Evolutionary conservation across 2,329 filamentous ascomycete genomes (phyloP).

Genomic region (Diplodia seriata): DNA sequence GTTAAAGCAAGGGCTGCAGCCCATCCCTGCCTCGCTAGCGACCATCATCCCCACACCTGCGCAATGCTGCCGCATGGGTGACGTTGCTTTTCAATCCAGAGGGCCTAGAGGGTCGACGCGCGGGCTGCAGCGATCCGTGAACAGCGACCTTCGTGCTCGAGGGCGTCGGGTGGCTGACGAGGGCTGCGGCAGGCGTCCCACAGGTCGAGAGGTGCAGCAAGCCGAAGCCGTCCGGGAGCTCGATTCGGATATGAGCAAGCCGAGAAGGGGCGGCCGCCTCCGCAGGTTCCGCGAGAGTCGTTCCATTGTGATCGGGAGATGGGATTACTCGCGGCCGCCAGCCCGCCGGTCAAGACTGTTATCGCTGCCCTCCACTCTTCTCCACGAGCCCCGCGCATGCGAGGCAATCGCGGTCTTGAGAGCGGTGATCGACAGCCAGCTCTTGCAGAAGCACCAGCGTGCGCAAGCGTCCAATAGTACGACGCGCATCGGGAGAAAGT

Average conservation of each 20-base stretch:
- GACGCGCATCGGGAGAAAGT: constrained; percentile 10
- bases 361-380: constrained; percentile 8
- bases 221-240: constrained; percentile 5
- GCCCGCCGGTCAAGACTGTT: not conserved
- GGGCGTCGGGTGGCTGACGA: not conserved
- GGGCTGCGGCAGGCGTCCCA: constrained; percentile 12
- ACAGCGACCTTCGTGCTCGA: not conserved
- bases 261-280: constrained; percentile 25
- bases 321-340: constrained; percentile 19
- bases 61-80: constrained; percentile 13
- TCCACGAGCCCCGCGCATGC: constrained; percentile 27
- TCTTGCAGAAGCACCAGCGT: not conserved
- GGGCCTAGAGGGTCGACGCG: constrained; percentile 16
- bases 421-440: constrained; percentile 23
- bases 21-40: constrained; percentile 23
- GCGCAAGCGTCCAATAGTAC: not conserved
- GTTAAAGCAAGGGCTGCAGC: constrained; percentile 16
- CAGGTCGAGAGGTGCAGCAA: not conserved
- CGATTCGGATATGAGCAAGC: constrained; percentile 23
- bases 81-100: constrained; percentile 20
- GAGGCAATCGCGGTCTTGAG: constrained; percentile 14
- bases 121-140: not conserved
- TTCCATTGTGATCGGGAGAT: constrained; percentile 1
- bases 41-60: constrained; percentile 24
- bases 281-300: constrained; percentile 1